A percentile compares a stretch with the other conserved stretches of the same genome.
Conservation (phyloP, 805 yeast species). For the Nakazawaea ishiwadae region DNA sequence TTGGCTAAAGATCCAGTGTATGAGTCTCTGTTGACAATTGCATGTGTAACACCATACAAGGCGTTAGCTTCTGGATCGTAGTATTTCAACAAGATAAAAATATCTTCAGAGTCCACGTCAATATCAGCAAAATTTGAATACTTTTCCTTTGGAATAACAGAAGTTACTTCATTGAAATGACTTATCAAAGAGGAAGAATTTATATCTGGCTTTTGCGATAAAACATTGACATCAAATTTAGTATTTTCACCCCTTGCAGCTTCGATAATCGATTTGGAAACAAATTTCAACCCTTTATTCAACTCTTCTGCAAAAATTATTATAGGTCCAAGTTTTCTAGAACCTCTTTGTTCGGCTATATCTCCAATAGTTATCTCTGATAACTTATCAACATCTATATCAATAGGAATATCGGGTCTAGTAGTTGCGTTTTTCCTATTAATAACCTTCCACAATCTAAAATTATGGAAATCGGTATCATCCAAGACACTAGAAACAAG, state of each 20-base stretch:
- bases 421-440: slow-evolving; percentile 68
- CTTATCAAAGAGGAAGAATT: slow-evolving; percentile 16
- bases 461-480: slow-evolving; percentile 25
- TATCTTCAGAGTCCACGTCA: slow-evolving; percentile 25
- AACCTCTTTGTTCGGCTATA: slow-evolving; percentile 41
- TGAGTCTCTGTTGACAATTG: slow-evolving; percentile 45
- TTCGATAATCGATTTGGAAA: slow-evolving; percentile 21
- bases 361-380: slow-evolving; percentile 43
- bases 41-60: slow-evolving; percentile 64
- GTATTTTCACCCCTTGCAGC: not conserved
- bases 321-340: slow-evolving; percentile 40
- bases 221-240: slow-evolving; percentile 2
- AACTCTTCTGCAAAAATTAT: slow-evolving; percentile 66
- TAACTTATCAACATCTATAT: slow-evolving; percentile 21
- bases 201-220: slow-evolving; percentile 15
- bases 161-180: slow-evolving; percentile 1
- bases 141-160: slow-evolving; percentile 9
- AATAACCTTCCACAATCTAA: slow-evolving; percentile 61
- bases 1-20: slow-evolving; percentile 35
- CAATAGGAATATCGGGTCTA: slow-evolving; percentile 49
- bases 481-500: slow-evolving; percentile 42
- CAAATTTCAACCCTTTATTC: slow-evolving; percentile 31
- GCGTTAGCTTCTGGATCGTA: slow-evolving; percentile 55
- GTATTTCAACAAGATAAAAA: slow-evolving; percentile 51
- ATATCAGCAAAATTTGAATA: slow-evolving; percentile 17